phyloP scores from a whole-genome alignment of 2,329 filamentous ascomycete species.

The Fusarium dimerum region DNA sequence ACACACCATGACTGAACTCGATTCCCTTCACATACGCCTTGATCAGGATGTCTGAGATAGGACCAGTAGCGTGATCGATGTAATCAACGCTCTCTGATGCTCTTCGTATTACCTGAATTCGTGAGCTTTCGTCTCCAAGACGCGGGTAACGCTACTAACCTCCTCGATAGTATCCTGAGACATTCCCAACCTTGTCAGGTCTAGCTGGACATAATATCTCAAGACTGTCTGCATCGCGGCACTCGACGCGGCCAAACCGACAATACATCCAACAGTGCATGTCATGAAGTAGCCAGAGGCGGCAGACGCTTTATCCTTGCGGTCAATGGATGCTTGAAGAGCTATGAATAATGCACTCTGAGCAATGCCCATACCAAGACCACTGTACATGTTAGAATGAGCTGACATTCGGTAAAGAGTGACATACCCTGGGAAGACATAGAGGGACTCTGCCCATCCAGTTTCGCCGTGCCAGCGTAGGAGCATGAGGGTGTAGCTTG shows the following conservation, averaged over 20 bases:
- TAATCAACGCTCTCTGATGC: constrained; percentile 19
- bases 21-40: constrained; percentile 19
- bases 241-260: constrained; percentile 41
- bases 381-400: constrained; percentile 16
- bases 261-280: constrained; percentile 37
- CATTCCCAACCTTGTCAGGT: constrained; percentile 12
- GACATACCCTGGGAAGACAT: constrained; percentile 52
- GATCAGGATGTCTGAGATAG: constrained; percentile 7
- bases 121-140: neutral
- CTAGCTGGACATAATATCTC: constrained; percentile 9
- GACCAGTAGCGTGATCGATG: constrained; percentile 17
- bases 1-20: constrained; percentile 20
- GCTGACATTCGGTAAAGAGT: no score
- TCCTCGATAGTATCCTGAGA: constrained; percentile 4
- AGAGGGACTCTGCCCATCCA: constrained; percentile 54
- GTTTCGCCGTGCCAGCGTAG: constrained; percentile 63
- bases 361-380: constrained; percentile 43
- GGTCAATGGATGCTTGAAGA: constrained; percentile 41
- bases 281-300: constrained; percentile 44
- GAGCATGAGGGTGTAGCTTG: constrained; percentile 54
- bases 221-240: constrained; percentile 29
- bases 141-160: constrained; percentile 1
- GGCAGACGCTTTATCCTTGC: constrained; percentile 40
- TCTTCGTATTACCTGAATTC: constrained; percentile 13
- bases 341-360: constrained; percentile 44